Evolutionary conservation across 2,329 filamentous ascomycete species (phyloP).

Genomic region (Aspergillus sp.): DNA sequence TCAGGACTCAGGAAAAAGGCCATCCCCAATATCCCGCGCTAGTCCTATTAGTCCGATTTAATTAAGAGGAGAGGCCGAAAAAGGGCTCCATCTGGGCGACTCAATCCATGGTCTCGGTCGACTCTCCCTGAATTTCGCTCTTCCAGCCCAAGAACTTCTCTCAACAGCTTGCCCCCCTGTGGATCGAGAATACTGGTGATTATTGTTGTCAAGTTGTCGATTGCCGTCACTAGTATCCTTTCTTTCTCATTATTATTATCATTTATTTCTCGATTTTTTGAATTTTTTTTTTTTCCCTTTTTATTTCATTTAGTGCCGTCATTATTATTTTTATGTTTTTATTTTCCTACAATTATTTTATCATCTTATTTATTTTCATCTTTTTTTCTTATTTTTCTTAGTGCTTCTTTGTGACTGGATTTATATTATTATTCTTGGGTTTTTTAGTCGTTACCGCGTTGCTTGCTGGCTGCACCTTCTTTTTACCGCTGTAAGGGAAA

Average conservation of each 20-base stretch:
- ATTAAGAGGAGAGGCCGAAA: neutral
- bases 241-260: conserved; percentile 7
- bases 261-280: conserved; percentile 5
- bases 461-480: conserved; percentile 1
- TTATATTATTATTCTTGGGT: conserved; percentile 9
- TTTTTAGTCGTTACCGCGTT: neutral
- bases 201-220: conserved; percentile 5
- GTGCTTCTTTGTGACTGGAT: conserved; percentile 16
- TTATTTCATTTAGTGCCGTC: conserved; percentile 13
- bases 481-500: conserved; percentile 18
- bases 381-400: conserved; percentile 13
- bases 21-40: conserved; percentile 1
- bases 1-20: neutral
- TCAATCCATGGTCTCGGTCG: conserved; percentile 19
- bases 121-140: conserved; percentile 22
- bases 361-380: conserved; percentile 6
- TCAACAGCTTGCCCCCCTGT: conserved; percentile 8
- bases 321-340: conserved; percentile 8
- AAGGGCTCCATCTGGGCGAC: conserved; percentile 8
- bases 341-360: conserved; percentile 5
- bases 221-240: neutral
- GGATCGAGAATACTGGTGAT: conserved; percentile 7
- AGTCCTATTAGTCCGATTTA: conserved; percentile 4
- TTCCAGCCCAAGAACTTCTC: conserved; percentile 12
- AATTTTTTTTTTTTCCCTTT: conserved; percentile 14